Base-by-base conservation (phyloP, 768 basidiomycete genomes). In the Calocybe indica region DNA sequence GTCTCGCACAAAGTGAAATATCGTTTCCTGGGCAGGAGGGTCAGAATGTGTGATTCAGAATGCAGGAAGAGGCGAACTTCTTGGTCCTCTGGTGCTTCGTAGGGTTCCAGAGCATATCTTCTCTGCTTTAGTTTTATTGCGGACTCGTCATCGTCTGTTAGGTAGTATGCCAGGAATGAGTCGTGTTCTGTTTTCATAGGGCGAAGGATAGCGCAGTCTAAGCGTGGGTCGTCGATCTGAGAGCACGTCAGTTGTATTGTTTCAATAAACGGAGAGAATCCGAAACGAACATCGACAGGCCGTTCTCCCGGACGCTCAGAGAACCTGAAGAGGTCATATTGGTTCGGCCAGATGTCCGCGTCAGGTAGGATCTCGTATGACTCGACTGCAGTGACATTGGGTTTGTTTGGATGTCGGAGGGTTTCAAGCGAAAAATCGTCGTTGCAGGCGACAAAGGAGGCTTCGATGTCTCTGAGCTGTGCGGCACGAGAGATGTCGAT, bases 171-270 rank as follows among this genome's bases (percentile, higher is more conserved):
- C 47, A 92, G 67, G 78, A 92, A 92, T 39, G 89, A 87, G 58
- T 92, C 89, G 15, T 89, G 85, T 41, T 92, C 90, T 2, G 86
- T 83, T 60, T 88, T 86, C 86, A 90, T 89, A 1, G 90, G 89
- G 28, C 90, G 79, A 46, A 92, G 68, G 50, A 92, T 85, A 13
- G 89, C 90, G 59, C 89, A 91, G 58, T 92, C 88, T 48, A 92
- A 57, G 28, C 90, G 79, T 36, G 86, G 85, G 59, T 92, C 90
- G 22, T 86, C 82, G 46, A 76, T 72, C 87, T 89, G 39, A 34
- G 40, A 40, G 15, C 9, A 42, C 14, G 50, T 31, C 51, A 22
- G 9, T 34, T 30, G 47, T 29, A 45, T 34, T 38, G 36, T 14
- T 22, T 42, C 3, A 22, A 9, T 29, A 32, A 47, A 4, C 15